Percentiles rank a stretch among this genome's conserved stretches.
phyloP scores from a whole-genome alignment of 2,329 filamentous ascomycete species.

The Fusarium longipes region DNA sequence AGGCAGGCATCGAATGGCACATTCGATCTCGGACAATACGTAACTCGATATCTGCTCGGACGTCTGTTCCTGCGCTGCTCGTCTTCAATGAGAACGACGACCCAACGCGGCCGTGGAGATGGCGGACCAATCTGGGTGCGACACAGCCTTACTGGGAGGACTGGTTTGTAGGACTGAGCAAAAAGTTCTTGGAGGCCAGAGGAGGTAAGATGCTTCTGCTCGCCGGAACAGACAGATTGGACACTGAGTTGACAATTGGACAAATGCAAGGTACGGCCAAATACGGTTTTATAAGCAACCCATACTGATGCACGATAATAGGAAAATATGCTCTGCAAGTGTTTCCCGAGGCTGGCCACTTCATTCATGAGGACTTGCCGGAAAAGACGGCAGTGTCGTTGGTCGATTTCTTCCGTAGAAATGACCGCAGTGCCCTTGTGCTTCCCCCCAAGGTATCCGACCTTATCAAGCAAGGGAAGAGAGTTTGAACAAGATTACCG shows the following conservation, averaged over 20 bases:
- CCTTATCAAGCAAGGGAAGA: constrained; percentile 71
- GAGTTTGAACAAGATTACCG: constrained; percentile 56
- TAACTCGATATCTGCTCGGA: constrained; percentile 83
- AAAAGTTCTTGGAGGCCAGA: constrained; percentile 83
- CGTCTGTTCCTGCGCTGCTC: constrained; percentile 86
- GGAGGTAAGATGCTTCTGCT: constrained; percentile 88
- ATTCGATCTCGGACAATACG: constrained; percentile 87
- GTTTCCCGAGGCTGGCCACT: constrained; percentile 94
- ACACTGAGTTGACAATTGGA: constrained; percentile 92
- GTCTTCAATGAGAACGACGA: constrained; percentile 57
- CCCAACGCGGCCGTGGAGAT: constrained; percentile 71
- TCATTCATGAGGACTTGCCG: constrained; percentile 94
- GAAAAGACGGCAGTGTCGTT: constrained; percentile 87
- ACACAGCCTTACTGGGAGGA: constrained; percentile 94
- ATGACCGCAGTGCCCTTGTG: constrained; percentile 86
- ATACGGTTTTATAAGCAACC: neutral
- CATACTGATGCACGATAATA: constrained; percentile 47
- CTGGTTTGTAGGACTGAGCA: constrained; percentile 90
- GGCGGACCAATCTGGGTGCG: constrained; percentile 84
- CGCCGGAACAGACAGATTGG: constrained; percentile 88
- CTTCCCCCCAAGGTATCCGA: constrained; percentile 92
- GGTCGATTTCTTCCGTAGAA: constrained; percentile 91
- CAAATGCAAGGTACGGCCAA: constrained; percentile 87
- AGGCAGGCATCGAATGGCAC: constrained; percentile 93
- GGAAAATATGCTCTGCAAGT: constrained; percentile 97